Base-by-base conservation (phyloP, 2,329 filamentous ascomycete species). In the Aspergillus hortae region DNA sequence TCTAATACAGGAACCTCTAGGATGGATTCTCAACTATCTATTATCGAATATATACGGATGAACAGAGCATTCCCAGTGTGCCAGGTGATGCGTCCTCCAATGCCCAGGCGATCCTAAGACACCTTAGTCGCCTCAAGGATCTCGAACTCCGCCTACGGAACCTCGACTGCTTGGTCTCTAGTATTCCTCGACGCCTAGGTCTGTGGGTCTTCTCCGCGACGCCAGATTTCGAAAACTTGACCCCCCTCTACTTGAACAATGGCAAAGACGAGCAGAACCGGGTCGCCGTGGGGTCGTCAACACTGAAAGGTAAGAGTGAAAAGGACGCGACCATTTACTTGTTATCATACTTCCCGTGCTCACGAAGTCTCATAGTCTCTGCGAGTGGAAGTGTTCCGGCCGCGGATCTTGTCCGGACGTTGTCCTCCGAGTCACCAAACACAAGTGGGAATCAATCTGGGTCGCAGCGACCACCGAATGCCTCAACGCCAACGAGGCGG, bases 21-120 rank as follows among this genome's bases (percentile, higher is more conserved):
- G 71, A 74, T 65, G 71, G 70, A 32, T 74, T 73, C 61, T 72
- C 70, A 55, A 69, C 62, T 35, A 69, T 74, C 23, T 67, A 74
- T 50, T 75, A 72, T 71, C 72, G 70, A 57, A 68, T 73, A 51
- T 73, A 72, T 56, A 71, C 67, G 19, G 70, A 72, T 54, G 70
- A 71, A 51, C 59, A 60, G 42, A 61, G 56, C 52, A 65, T 62
- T 49, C 51, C 63, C 27, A 67, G 59, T 51, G 55, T 62, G 45
- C 55, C 67, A 14, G 60, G 60, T 19, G 69, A 70, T 15, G 58
- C 60, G n/a, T 65, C 65, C 27, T 59, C 63, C 35, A 73, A 70
- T 60, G 68, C 68, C 46, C 70, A 65, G 50, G 67, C 65, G 2
- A 69, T 72, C 44, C 58, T 72, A 19, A 69, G 63, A 43, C 67